Evolutionary conservation across 2,329 filamentous ascomycete species (phyloP), one percentile per base, ranked within the genome.

Genomic region (Colletotrichum lentis): DNA sequence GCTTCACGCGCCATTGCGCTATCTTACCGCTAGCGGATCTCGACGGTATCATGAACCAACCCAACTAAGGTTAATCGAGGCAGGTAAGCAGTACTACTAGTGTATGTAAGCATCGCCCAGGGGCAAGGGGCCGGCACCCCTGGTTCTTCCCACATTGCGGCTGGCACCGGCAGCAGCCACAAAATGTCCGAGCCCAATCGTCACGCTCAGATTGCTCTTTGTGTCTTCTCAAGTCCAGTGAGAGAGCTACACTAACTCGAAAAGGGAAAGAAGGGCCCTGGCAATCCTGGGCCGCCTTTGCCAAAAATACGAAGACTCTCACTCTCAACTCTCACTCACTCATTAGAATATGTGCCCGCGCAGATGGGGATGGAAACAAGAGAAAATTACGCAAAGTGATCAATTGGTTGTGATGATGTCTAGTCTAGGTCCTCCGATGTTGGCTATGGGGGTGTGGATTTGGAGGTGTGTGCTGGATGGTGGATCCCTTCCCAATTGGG

Each of bases 281-380:
- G 49, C 24, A 35, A 43, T 35, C 27, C 61, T 64, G 20, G 56
- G 43, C 55, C 18, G 22, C 7, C 27, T 46, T 14, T 14, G 43
- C 65, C 50, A 61, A 61, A 68, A 66, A 69, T 66, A 69, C 66
- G 66, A 56, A 66, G 47, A 27, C n/a, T 49, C 16, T 35, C 24
- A 16, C 46, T 43, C 24, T n/a, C 35, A 49, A 39, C 22, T 53
- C 24, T 27, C n/a, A 35, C 24, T 16, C 52, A 37, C 27, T 20
- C n/a, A n/a, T n/a, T n/a, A n/a, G n/a, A n/a, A n/a, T n/a, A n/a
- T n/a, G n/a, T n/a, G n/a, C n/a, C n/a, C n/a, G n/a, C n/a, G n/a
- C n/a, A n/a, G n/a, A n/a, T n/a, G n/a, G n/a, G n/a, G n/a, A n/a
- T n/a, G n/a, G n/a, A n/a, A n/a, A n/a, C n/a, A n/a, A n/a, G n/a